Percentiles rank a stretch among this genome's conserved stretches.
These are phyloP conservation scores for Salvia hispanica DNA, from an alignment of 257 asterid species.

Conservation along the genomic window DNA sequence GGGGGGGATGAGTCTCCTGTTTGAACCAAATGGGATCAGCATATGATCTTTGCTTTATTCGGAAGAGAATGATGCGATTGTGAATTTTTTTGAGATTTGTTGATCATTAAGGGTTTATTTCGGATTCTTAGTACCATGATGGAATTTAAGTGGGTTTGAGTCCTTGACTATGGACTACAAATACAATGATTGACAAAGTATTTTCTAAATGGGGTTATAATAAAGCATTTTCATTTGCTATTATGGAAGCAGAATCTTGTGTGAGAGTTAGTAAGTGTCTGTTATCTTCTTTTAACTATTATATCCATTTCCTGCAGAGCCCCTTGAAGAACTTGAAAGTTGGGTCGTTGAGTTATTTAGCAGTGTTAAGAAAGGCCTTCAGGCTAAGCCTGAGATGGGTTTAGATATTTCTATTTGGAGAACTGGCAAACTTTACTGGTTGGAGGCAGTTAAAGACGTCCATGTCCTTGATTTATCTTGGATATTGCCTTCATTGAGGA, in stretches of 20 bases:
- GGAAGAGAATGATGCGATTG: slow-evolving; percentile 5
- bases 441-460: slow-evolving; percentile 93
- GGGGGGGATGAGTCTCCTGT: neutral
- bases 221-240: slow-evolving; percentile 12
- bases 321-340: slow-evolving; percentile 79
- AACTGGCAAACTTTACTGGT: slow-evolving; percentile 77
- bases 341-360: slow-evolving; percentile 87
- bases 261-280: slow-evolving; percentile 4
- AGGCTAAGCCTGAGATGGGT: slow-evolving; percentile 50
- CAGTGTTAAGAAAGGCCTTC: slow-evolving; percentile 63
- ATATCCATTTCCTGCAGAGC: slow-evolving; percentile 60
- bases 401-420: slow-evolving; percentile 74
- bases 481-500: slow-evolving; percentile 86
- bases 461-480: slow-evolving; percentile 88
- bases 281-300: slow-evolving; percentile 23
- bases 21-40: neutral
- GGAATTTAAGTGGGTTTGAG: neutral
- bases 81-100: slow-evolving; percentile 1
- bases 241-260: slow-evolving; percentile 19
- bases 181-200: neutral
- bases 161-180: neutral
- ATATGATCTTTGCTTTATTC: neutral
- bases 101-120: neutral
- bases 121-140: slow-evolving; percentile 1
- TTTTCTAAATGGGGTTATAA: neutral